Conservation (phyloP, 1,139 yeast species). For the Geotrichum cucujoidarum region DNA sequence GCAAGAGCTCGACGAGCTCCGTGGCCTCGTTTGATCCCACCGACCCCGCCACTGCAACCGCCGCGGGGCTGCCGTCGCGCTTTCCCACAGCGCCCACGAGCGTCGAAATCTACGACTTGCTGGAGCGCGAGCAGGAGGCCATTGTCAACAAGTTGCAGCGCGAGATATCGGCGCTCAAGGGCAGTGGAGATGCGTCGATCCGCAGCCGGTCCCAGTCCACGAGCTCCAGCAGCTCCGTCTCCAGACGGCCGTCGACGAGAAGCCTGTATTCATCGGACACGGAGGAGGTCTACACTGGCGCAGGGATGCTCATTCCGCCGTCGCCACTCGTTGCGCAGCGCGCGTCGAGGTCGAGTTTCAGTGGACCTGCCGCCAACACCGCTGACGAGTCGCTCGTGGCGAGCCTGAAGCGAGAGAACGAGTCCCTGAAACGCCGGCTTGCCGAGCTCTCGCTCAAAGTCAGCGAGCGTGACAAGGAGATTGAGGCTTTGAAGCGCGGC, state of each 20-base stretch:
- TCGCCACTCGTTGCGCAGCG: slow-evolving; percentile 20
- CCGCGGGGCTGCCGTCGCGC: slow-evolving; percentile 13
- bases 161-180: slow-evolving; percentile 32
- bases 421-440: slow-evolving; percentile 31
- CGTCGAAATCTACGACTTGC: slow-evolving; percentile 17
- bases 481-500: slow-evolving; percentile 4
- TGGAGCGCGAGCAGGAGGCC: slow-evolving; percentile 36
- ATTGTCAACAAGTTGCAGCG: slow-evolving; percentile 38
- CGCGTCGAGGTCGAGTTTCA: slow-evolving; percentile 22
- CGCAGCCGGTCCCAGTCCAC: slow-evolving; percentile 33
- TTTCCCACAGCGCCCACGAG: slow-evolving; percentile 18
- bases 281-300: slow-evolving; percentile 23
- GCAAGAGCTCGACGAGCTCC: background rate
- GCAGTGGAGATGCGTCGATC: slow-evolving; percentile 24
- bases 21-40: slow-evolving; percentile 1
- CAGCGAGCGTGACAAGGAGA: slow-evolving; percentile 13
- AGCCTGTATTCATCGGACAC: slow-evolving; percentile 29
- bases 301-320: slow-evolving; percentile 14
- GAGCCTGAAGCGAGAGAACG: slow-evolving; percentile 34
- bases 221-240: slow-evolving; percentile 32
- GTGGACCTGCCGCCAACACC: slow-evolving; percentile 19
- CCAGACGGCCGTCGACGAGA: slow-evolving; percentile 32
- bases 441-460: slow-evolving; percentile 32
- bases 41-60: no score
- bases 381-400: slow-evolving; percentile 25